Base-by-base conservation (phyloP, 768 basidiomycete genomes). In the Ephemerocybe angulata region DNA sequence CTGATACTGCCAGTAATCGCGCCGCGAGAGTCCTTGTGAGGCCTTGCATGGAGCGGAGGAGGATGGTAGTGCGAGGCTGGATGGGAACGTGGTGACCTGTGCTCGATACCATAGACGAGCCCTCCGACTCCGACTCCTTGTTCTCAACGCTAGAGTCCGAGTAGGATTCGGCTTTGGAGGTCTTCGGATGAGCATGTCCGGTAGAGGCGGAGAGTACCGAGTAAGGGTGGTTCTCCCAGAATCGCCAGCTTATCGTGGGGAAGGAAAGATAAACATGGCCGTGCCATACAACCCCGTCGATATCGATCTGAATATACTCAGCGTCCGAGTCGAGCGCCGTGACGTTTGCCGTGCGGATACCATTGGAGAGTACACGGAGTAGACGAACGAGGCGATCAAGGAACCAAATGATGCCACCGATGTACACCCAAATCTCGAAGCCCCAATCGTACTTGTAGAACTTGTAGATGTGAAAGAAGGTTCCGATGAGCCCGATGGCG, bases 401-500 rank as follows among this genome's bases (percentile, higher is more conserved):
- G 44, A 53, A 48, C 56, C 56, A 57, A 31, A 57, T 52, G 1
- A 24, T 27, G 3, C 51, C 56, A n/a, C 43, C 51, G 44, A 57
- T 57, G 35, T 57, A 57, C 49, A 57, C 56, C 56, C 56, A 57
- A 30, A 57, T 57, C 21, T 57, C 56, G 56, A 52, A 57, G 13
- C 56, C 56, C 56, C 56, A 57, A 4, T 57, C 48, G 52, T 53
- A 53, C 19, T 24, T 48, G 56, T 33, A 57, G 30, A 57, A 44
- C 22, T 53, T 21, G 35, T 21, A 57, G 43, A 57, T 57, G 44
- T 57, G 56, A 27, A 48, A 27, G 51, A 53, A 57, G 6, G 56
- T 57, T 11, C 43, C 56, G 44, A 57, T 40, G 24, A 57, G 56
- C 27, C 41, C 51, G 44, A 57, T 43, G 22, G 51, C 51, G 24